These are phyloP conservation scores for Pinus albicaulis DNA, from an alignment of 75 land plant species.

Conservation along the genomic window DNA sequence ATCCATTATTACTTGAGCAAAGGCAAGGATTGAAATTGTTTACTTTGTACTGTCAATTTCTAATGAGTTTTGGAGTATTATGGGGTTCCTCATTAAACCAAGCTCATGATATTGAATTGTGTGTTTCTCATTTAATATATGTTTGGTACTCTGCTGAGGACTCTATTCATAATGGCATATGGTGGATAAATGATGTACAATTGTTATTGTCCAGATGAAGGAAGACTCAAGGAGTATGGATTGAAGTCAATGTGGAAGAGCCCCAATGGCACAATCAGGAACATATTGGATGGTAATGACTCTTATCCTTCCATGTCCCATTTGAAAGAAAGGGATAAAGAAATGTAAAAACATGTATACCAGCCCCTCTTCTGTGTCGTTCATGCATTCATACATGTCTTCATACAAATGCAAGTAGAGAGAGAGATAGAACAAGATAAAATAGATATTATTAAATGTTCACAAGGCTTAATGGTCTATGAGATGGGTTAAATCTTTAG, in stretches of 20 bases:
- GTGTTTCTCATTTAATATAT: background rate
- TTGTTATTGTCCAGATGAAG: constrained; percentile 56
- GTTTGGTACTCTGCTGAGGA: background rate
- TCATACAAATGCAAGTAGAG: too few relatives aligned
- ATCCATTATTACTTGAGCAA: background rate
- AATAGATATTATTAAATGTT: too few relatives aligned
- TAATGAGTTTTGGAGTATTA: background rate
- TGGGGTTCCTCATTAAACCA: background rate
- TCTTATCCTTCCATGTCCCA: constrained; percentile 3
- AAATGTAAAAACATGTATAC: background rate
- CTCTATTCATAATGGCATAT: background rate
- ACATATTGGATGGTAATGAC: constrained; percentile 74
- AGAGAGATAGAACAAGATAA: too few relatives aligned
- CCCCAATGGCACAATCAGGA: constrained; percentile 88
- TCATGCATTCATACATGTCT: too few relatives aligned
- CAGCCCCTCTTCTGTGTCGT: too few relatives aligned
- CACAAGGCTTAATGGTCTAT: too few relatives aligned
- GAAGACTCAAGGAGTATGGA: constrained; percentile 76
- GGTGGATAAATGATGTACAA: background rate
- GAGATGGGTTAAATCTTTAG: too few relatives aligned
- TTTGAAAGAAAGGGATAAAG: background rate
- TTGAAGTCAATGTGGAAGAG: constrained; percentile 90
- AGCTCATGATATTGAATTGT: background rate
- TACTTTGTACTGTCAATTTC: background rate
- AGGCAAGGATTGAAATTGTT: background rate